Evolutionary conservation across 2,329 filamentous ascomycete species (phyloP), one percentile per base, ranked within the genome.

Genomic region (Tolypocladium ovalisporum): DNA sequence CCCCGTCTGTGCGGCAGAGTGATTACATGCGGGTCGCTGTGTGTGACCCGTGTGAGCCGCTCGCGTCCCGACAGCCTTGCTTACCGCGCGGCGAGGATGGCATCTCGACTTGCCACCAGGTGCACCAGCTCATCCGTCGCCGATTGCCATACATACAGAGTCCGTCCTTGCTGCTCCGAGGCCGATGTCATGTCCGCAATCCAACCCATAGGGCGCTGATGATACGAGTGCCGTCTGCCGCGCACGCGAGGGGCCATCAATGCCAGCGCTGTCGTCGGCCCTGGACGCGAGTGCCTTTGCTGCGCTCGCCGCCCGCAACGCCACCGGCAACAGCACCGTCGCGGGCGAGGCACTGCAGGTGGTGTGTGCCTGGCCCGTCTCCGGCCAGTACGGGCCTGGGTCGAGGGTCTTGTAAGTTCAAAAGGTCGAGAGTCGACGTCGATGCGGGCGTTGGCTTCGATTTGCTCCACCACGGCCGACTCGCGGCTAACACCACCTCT

Each of bases 331-430:
- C 58, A 54, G 44, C 6, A 66, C 58, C 32, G 40, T 53, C 1
- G 55, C 56, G 19, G 36, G 49, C 12, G 55, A 62, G 32, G 52
- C 61, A 2, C 40, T 70, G 24, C 68, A 78, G 36, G 80, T 83
- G 2, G 68, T 83, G 13, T 84, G 81, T 58, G 79, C 78, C 3
- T 84, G 78, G 75, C 81, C 80, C 1, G 72, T 83, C 2, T 80
- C 75, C 19, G 79, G 79, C 0, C 80, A 83, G 63, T 84, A 84
- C 63, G 81, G 81, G 0, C 71, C 77, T 4, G 81, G 81, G 0
- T 78, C 78, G 1, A 71, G 81, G 61, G 66, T 79, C 40, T 65
- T 83, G 75, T 82, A 51, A 51, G 47, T 51, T 13, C 4, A 24
- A n/a, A 10, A 17, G 8, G 27, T 47, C 5, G 42, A 13, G n/a